Percentiles rank a stretch among this genome's conserved stretches.
phyloP scores from a whole-genome alignment of 768 basidiomycete genomes.

The Mrakia frigida region DNA sequence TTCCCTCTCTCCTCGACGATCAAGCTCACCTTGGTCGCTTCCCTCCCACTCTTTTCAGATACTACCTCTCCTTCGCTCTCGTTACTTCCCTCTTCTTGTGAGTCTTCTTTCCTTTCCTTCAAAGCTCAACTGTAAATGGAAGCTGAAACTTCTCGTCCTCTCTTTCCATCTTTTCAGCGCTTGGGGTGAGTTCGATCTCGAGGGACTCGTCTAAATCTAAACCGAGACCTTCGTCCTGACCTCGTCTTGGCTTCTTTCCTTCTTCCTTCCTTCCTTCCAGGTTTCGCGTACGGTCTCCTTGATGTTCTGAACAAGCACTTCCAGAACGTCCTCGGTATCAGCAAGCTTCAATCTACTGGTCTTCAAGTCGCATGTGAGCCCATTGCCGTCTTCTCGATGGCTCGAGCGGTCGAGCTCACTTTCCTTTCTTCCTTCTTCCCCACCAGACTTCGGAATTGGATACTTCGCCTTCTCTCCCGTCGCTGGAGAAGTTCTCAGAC shows the following conservation, averaged over 20 bases:
- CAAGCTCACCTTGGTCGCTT: too few relatives aligned
- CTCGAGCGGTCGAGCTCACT: neutral
- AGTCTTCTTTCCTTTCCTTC: neutral
- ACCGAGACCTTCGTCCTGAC: neutral
- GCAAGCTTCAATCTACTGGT: conserved; percentile 65
- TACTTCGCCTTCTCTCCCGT: conserved; percentile 43
- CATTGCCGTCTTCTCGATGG: conserved; percentile 43
- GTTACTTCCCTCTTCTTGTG: conserved; percentile 70
- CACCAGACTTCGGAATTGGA: conserved; percentile 40
- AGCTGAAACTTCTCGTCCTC: neutral
- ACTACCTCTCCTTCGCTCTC: conserved; percentile 56
- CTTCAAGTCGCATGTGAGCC: conserved; percentile 58
- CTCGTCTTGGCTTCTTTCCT: neutral
- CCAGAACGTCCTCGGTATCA: conserved; percentile 62
- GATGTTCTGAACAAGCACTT: conserved; percentile 55
- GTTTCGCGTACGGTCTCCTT: conserved; percentile 39
- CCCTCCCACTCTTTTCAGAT: neutral
- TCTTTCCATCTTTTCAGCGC: neutral
- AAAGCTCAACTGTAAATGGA: neutral
- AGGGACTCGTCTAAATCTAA: too few relatives aligned
- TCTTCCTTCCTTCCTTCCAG: conserved; percentile 34
- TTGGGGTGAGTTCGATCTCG: neutral
- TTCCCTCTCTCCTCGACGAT: too few relatives aligned
- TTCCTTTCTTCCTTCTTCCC: neutral
- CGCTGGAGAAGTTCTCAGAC: conserved; percentile 47